Evolutionary conservation across 169 alveolate species (phyloP).

Genomic region (Prorocentrum cordatum): DNA sequence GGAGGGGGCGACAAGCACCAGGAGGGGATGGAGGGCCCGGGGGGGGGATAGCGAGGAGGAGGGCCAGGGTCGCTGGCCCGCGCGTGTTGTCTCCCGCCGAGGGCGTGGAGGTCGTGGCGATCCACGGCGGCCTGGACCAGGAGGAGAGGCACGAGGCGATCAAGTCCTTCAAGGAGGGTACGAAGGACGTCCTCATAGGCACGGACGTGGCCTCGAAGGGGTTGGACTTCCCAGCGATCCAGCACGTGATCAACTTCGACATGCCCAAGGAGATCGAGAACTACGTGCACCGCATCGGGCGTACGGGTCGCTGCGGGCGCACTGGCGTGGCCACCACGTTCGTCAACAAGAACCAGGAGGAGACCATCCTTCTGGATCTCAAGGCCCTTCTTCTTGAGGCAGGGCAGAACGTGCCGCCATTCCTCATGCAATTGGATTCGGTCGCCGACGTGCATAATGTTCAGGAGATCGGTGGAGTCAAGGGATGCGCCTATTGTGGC

Average conservation of each 20-base stretch:
- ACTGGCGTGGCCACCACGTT: conserved; percentile 93
- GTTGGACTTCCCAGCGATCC: conserved; percentile 92
- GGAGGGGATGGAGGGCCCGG: too few relatives aligned
- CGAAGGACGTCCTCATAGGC: conserved; percentile 83
- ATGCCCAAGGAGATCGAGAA: conserved; percentile 95
- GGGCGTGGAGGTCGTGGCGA: conserved; percentile 85
- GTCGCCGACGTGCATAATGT: conserved; percentile 16
- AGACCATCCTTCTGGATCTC: conserved; percentile 79
- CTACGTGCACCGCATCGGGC: conserved; percentile 96
- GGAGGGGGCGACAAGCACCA: too few relatives aligned
- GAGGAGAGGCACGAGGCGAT: conserved; percentile 83
- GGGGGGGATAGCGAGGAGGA: too few relatives aligned
- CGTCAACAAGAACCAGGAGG: conserved; percentile 79
- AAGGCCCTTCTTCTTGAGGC: conserved; percentile 87
- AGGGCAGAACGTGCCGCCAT: conserved; percentile 78
- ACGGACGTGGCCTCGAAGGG: conserved; percentile 97
- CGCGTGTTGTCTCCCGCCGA: too few relatives aligned
- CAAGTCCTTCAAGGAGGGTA: conserved; percentile 78
- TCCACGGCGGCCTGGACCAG: conserved; percentile 88
- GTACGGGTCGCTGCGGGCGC: conserved; percentile 98
- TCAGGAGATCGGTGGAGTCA: conserved; percentile 84
- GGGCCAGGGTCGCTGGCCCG: too few relatives aligned
- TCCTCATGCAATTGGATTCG: conserved; percentile 52
- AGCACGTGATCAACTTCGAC: conserved; percentile 96
- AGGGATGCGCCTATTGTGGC: conserved; percentile 88